Evolutionary conservation across 257 asterid species (phyloP).

Genomic region (Gentiana macrophylla): DNA sequence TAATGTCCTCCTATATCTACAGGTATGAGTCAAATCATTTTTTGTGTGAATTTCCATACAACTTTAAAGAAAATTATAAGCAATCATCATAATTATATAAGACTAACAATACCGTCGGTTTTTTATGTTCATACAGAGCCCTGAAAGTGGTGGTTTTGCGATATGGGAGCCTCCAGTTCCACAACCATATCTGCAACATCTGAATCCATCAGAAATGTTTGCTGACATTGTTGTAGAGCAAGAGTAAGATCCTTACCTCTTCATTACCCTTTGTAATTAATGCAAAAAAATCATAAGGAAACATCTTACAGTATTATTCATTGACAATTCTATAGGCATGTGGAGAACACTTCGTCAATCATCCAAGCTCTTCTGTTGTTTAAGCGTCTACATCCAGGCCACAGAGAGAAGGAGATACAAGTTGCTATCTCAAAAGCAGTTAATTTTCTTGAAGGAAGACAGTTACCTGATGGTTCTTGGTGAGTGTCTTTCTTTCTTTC

Average conservation of each 20-base stretch:
- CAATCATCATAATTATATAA: too few relatives aligned
- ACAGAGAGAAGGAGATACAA: slow-evolving; percentile 61
- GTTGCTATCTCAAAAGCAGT: slow-evolving; percentile 34
- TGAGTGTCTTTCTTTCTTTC: slow-evolving; percentile 3
- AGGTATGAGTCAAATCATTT: slow-evolving; percentile 5
- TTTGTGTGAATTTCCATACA: background rate
- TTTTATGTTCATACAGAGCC: slow-evolving; percentile 11
- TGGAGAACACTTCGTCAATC: slow-evolving; percentile 45
- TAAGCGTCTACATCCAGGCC: slow-evolving; percentile 53
- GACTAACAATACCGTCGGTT: background rate
- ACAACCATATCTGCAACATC: slow-evolving; percentile 55
- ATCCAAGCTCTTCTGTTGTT: slow-evolving; percentile 41
- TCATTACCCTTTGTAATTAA: too few relatives aligned
- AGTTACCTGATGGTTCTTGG: slow-evolving; percentile 75
- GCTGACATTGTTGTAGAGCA: slow-evolving; percentile 68
- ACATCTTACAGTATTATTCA: too few relatives aligned
- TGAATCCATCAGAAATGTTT: slow-evolving; percentile 75
- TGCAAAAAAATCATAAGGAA: too few relatives aligned
- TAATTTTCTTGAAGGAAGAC: slow-evolving; percentile 39
- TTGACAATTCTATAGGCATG: slow-evolving; percentile 31
- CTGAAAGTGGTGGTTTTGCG: slow-evolving; percentile 26
- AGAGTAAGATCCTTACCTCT: slow-evolving; percentile 34
- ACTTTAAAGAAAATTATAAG: background rate
- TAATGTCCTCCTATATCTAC: slow-evolving; percentile 18
- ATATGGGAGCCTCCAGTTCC: slow-evolving; percentile 32